phyloP scores from a whole-genome alignment of 148 eudicot species.

The Heliosperma pusillum region DNA sequence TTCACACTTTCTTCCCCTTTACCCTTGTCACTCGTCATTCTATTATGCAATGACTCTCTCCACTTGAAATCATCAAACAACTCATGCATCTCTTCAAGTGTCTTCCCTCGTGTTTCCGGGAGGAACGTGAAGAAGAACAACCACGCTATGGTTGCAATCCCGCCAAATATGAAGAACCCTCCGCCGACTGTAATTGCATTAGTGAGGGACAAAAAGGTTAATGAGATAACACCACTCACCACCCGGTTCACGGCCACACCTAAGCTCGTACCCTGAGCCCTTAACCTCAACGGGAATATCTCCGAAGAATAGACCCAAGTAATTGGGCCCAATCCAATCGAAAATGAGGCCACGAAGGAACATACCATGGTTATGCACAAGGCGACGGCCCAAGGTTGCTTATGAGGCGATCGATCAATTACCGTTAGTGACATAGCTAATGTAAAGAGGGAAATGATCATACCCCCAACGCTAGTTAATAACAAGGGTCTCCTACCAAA shows the following conservation, averaged over 20 bases:
- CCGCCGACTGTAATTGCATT: slow-evolving; percentile 56
- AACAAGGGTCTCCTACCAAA: slow-evolving; percentile 59
- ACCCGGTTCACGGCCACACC: slow-evolving; percentile 53
- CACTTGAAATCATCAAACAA: slow-evolving; percentile 54
- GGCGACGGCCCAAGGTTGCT: slow-evolving; percentile 43
- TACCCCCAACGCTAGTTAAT: slow-evolving; percentile 50
- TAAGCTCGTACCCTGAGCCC: slow-evolving; percentile 57
- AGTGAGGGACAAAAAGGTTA: slow-evolving; percentile 50
- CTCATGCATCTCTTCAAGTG: slow-evolving; percentile 57
- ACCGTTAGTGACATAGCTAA: slow-evolving; percentile 41
- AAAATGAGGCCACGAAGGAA: slow-evolving; percentile 50
- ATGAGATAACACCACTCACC: slow-evolving; percentile 48
- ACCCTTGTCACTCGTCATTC: slow-evolving; percentile 8
- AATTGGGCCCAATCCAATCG: slow-evolving; percentile 74
- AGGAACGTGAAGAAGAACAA: slow-evolving; percentile 48
- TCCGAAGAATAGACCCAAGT: slow-evolving; percentile 80
- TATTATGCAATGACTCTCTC: slow-evolving; percentile 32
- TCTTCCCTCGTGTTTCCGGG: slow-evolving; percentile 64
- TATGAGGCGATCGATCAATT: slow-evolving; percentile 39
- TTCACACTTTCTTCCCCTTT: slow-evolving; percentile 1
- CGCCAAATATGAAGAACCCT: slow-evolving; percentile 53
- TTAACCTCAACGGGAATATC: slow-evolving; percentile 57
- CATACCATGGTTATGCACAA: slow-evolving; percentile 40
- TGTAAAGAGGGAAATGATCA: slow-evolving; percentile 42
- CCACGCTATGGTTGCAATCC: slow-evolving; percentile 38